A percentile compares a stretch with the other conserved stretches of the same genome.
These are phyloP conservation scores for Umbelopsis ramanniana DNA, from an alignment of 192 early-diverging fungal species.

Conservation along the genomic window DNA sequence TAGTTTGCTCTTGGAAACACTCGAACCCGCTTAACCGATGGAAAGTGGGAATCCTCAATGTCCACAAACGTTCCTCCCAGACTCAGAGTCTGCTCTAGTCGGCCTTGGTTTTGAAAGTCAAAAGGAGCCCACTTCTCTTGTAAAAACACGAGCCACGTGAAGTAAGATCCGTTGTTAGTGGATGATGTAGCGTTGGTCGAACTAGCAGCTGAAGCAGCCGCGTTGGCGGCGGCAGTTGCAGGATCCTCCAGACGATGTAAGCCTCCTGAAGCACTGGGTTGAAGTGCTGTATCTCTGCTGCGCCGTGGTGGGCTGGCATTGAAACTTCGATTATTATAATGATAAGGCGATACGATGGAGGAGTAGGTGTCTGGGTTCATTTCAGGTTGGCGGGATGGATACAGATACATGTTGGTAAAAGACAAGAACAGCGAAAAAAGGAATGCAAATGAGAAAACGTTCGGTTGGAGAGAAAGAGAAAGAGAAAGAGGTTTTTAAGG, in stretches of 20 bases:
- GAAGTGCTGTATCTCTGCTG: not conserved
- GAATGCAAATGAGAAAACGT: not conserved
- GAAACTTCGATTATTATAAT: conserved; percentile 18
- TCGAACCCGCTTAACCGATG: conserved; percentile 36
- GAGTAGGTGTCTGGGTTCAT: conserved; percentile 16
- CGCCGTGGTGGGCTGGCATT: conserved; percentile 9
- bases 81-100: conserved; percentile 38
- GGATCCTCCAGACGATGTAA: not conserved
- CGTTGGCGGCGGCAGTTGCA: not conserved
- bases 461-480: not conserved
- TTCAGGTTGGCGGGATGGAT: conserved; percentile 18
- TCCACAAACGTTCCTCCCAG: conserved; percentile 43
- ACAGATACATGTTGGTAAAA: conserved; percentile 2
- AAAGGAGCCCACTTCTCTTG: conserved; percentile 41
- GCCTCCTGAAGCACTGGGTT: not conserved
- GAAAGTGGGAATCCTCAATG: conserved; percentile 38
- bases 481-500: not conserved
- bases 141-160: conserved; percentile 39
- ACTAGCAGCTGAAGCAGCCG: not conserved
- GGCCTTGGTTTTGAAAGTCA: conserved; percentile 36
- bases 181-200: not conserved
- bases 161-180: conserved; percentile 25
- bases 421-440: not conserved
- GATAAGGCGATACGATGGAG: conserved; percentile 20
- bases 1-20: conserved; percentile 41